phyloP scores from a whole-genome alignment of 2,329 filamentous ascomycete genomes.

The Pleoardoris graminearum region DNA sequence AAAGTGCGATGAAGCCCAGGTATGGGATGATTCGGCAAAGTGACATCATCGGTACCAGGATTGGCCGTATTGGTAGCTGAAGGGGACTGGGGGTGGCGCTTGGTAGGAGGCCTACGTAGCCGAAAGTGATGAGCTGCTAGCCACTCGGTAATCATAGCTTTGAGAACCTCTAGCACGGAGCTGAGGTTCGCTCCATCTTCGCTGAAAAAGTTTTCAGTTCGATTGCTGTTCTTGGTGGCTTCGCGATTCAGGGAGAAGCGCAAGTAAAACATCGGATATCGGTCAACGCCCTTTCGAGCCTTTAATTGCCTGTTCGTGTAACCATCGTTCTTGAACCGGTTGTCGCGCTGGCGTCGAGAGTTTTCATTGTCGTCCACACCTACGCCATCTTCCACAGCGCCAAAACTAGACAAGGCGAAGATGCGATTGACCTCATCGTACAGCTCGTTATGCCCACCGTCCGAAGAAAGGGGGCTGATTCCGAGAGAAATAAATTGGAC shows the following conservation, averaged over 20 bases:
- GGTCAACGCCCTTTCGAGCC: conserved; percentile 69
- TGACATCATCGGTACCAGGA: background rate
- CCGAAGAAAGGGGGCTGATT: conserved; percentile 64
- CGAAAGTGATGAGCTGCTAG: conserved; percentile 72
- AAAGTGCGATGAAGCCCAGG: background rate
- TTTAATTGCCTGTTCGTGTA: conserved; percentile 59
- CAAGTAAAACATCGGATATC: conserved; percentile 90
- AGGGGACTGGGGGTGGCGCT: background rate
- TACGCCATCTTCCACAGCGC: conserved; percentile 56
- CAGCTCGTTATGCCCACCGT: conserved; percentile 64
- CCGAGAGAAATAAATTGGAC: conserved; percentile 83
- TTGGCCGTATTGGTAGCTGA: background rate
- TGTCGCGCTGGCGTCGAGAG: conserved; percentile 42
- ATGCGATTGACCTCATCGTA: conserved; percentile 78
- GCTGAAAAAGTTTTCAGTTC: conserved; percentile 26
- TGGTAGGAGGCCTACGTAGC: conserved; percentile 47
- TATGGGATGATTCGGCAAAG: background rate
- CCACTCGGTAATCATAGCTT: conserved; percentile 72
- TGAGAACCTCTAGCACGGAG: conserved; percentile 65
- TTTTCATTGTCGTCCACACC: conserved; percentile 44
- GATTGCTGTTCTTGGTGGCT: background rate
- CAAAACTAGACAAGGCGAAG: conserved; percentile 79
- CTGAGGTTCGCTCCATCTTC: conserved; percentile 49
- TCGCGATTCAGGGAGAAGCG: conserved; percentile 56
- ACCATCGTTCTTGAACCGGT: conserved; percentile 51